A percentile compares a stretch with the other conserved stretches of the same genome.
phyloP scores from a whole-genome alignment of 2,329 filamentous ascomycete genomes.

The Cucurbitaria berberidis region DNA sequence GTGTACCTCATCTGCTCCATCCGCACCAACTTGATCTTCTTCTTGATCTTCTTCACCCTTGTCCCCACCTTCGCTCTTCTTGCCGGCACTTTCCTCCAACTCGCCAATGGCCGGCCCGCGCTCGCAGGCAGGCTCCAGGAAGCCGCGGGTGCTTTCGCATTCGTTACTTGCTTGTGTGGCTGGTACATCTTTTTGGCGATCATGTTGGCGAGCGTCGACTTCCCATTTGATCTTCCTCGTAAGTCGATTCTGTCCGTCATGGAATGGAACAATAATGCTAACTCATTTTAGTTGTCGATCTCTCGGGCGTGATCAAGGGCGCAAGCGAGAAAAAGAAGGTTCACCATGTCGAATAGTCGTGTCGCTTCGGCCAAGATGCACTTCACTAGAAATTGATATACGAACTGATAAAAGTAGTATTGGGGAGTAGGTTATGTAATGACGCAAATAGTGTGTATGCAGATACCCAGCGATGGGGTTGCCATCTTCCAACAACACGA shows the following conservation, averaged over 20 bases:
- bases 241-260: conserved; percentile 14
- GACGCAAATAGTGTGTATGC: not conserved
- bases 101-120: conserved; percentile 53
- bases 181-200: conserved; percentile 64
- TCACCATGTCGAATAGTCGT: conserved; percentile 27
- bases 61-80: conserved; percentile 64
- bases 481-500: not conserved
- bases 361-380: not conserved
- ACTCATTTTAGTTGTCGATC: conserved; percentile 49
- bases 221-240: conserved; percentile 58
- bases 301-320: conserved; percentile 54
- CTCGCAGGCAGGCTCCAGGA: conserved; percentile 39
- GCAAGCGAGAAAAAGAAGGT: conserved; percentile 46
- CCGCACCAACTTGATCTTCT: conserved; percentile 74
- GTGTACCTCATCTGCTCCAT: conserved; percentile 73
- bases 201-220: conserved; percentile 60
- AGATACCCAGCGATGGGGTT: not conserved
- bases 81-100: conserved; percentile 65
- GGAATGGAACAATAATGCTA: not conserved
- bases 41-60: conserved; percentile 71
- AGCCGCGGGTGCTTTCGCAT: conserved; percentile 57
- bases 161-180: conserved; percentile 56
- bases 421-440: not conserved
- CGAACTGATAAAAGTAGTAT: not conserved
- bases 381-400: not conserved